A percentile compares a stretch with the other conserved stretches of the same genome.
Conservation (phyloP, 345 rosid genomes). For the Nephelium lappaceum region DNA sequence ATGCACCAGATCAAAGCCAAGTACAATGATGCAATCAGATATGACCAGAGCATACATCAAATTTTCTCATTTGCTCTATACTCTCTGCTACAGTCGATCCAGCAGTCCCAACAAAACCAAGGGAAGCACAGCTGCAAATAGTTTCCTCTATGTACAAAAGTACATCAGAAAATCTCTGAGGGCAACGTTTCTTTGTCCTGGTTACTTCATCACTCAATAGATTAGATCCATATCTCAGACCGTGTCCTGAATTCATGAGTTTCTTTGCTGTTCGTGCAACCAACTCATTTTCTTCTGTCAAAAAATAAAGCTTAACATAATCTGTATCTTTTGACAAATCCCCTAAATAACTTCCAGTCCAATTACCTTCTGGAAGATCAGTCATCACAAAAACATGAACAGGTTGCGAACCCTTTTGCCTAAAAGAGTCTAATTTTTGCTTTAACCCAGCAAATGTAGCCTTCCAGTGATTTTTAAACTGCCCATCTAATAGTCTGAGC, state of each 20-base stretch:
- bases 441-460: constrained; percentile 60
- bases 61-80: constrained; percentile 76
- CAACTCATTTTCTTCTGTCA: constrained; percentile 58
- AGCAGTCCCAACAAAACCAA: constrained; percentile 87
- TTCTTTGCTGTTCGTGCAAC: constrained; percentile 49
- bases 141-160: constrained; percentile 78
- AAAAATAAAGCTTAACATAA: constrained; percentile 56
- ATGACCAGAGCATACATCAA: constrained; percentile 38
- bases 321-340: constrained; percentile 57
- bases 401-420: constrained; percentile 35
- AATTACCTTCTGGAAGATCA: constrained; percentile 82
- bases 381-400: constrained; percentile 82
- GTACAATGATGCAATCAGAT: constrained; percentile 16
- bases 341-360: constrained; percentile 82
- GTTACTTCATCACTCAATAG: constrained; percentile 33
- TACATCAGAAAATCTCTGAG: constrained; percentile 47
- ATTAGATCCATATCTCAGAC: constrained; percentile 48
- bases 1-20: neutral
- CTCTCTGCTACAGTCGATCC: constrained; percentile 92
- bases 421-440: constrained; percentile 66
- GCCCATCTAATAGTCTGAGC: constrained; percentile 91
- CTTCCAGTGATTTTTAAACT: constrained; percentile 91
- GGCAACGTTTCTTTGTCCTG: constrained; percentile 46
- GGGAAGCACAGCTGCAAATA: constrained; percentile 93
- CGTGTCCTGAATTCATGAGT: constrained; percentile 50